These are phyloP conservation scores for Colletotrichum lini DNA, from an alignment of 2,329 filamentous ascomycete genomes.

Conservation along the genomic window DNA sequence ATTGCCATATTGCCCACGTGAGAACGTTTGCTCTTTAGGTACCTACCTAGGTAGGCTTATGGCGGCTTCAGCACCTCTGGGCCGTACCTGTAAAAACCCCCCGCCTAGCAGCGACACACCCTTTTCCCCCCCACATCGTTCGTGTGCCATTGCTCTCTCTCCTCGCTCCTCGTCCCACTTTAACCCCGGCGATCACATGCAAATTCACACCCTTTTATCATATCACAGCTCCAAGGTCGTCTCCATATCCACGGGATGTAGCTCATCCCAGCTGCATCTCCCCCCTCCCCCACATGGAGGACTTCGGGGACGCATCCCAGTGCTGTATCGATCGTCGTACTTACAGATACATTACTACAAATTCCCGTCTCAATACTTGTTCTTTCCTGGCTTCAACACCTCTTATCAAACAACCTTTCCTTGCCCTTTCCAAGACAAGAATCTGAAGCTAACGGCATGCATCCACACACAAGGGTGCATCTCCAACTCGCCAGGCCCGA, in stretches of 20 bases:
- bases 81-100: background rate
- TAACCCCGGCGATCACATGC: slow-evolving; percentile 36
- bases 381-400: no score
- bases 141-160: background rate
- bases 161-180: background rate
- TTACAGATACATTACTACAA: background rate
- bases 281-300: background rate
- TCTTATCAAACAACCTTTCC: no score
- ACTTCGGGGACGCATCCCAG: background rate
- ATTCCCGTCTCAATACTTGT: background rate
- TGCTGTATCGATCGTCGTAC: no score
- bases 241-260: background rate
- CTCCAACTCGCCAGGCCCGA: no score
- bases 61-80: no score
- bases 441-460: no score
- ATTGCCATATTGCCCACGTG: background rate
- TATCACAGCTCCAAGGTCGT: background rate
- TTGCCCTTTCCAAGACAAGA: no score
- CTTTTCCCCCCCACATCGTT: background rate
- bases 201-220: slow-evolving; percentile 1
- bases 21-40: background rate
- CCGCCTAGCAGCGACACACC: background rate
- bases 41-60: no score
- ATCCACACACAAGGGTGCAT: no score
- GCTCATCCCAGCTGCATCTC: slow-evolving; percentile 5